Evolutionary conservation across 2,329 filamentous ascomycete species (phyloP), one percentile per base, ranked within the genome.

Genomic region (Monosporascus sp.): DNA sequence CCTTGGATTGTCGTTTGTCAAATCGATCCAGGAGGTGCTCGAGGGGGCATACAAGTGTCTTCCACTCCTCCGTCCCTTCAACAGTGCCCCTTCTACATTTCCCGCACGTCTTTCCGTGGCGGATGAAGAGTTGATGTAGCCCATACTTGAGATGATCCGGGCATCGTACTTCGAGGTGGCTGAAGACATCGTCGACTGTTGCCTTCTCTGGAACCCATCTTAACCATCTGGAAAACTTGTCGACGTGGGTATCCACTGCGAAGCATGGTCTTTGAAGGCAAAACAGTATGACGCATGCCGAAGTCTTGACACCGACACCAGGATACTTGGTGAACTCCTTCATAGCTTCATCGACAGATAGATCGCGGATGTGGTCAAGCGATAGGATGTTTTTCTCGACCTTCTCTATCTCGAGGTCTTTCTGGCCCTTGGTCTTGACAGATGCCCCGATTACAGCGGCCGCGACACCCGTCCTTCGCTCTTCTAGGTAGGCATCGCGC

Each of bases 31-130:
- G 60, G 6, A 77, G 65, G n/a, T 70, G 63, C 55, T 77, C 74
- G 1, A 77, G 61, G 2, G 72, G 73, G 50, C 74, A 76, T 7
- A 66, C 60, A 2, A 65, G 79, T 17, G 82, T 72, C 3, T 83
- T 75, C 85, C 87, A 90, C 0, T 78, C 80, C 26, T 78, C 77
- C 49, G 79, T 86, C 1, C 78, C 78, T 58, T 80, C 74, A 0
- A 80, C 79, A 0, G 86, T 89, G 26, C 61, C 67, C 49, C 70
- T 68, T 52, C 69, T 71, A 60, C 79, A 82, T 45, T 74, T 70
- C 35, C 66, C 67, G 53, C 80, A 82, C 1, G 63, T 66, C 57
- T 78, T 73, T 0, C 80, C 80, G 54, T 82, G 80, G 8, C 71
- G 69, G 22, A 82, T 78, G 54, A 83, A 76, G 4, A 83, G 68